Evolutionary conservation across 768 basidiomycete genomes (phyloP).

Genomic region (Pleurotus eryngii): DNA sequence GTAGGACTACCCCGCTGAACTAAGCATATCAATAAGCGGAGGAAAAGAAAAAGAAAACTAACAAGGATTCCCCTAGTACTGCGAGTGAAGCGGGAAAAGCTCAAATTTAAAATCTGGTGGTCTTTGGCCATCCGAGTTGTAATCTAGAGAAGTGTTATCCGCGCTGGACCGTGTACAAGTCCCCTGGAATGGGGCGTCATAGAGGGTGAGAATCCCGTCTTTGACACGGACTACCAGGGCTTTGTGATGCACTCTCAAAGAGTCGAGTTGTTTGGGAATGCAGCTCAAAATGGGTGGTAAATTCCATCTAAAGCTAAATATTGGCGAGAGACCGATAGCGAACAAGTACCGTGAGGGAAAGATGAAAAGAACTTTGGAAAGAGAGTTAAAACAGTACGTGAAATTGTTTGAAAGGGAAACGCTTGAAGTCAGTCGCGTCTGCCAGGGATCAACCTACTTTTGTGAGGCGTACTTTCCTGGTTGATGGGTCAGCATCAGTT

Average conservation of each 20-base stretch:
- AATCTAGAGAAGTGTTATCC: slow-evolving; percentile 77
- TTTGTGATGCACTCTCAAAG: slow-evolving; percentile 61
- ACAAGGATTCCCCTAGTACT: slow-evolving; percentile 87
- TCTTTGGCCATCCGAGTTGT: slow-evolving; percentile 64
- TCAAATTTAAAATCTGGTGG: slow-evolving; percentile 80
- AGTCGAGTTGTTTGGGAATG: slow-evolving; percentile 86
- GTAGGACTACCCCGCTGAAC: slow-evolving; percentile 83
- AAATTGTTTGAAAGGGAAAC: slow-evolving; percentile 80
- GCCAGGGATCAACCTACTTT: slow-evolving; percentile 49
- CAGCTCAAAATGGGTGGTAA: slow-evolving; percentile 82
- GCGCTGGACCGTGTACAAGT: slow-evolving; percentile 72
- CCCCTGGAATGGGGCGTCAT: slow-evolving; percentile 76
- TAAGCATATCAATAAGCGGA: slow-evolving; percentile 89
- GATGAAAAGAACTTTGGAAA: slow-evolving; percentile 81
- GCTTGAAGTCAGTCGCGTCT: slow-evolving; percentile 68
- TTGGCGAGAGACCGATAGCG: slow-evolving; percentile 79
- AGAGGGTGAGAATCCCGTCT: slow-evolving; percentile 68
- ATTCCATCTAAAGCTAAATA: slow-evolving; percentile 86
- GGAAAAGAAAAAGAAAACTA: slow-evolving; percentile 93
- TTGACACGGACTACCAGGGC: slow-evolving; percentile 35
- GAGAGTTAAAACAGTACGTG: slow-evolving; percentile 80
- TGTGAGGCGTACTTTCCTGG: slow-evolving; percentile 54
- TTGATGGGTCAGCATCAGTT: slow-evolving; percentile 69
- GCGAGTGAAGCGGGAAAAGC: slow-evolving; percentile 83
- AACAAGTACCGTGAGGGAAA: slow-evolving; percentile 84